Evolutionary conservation across 371 early-diverging fungal species (phyloP).

Genomic region (Mortierella sp.): DNA sequence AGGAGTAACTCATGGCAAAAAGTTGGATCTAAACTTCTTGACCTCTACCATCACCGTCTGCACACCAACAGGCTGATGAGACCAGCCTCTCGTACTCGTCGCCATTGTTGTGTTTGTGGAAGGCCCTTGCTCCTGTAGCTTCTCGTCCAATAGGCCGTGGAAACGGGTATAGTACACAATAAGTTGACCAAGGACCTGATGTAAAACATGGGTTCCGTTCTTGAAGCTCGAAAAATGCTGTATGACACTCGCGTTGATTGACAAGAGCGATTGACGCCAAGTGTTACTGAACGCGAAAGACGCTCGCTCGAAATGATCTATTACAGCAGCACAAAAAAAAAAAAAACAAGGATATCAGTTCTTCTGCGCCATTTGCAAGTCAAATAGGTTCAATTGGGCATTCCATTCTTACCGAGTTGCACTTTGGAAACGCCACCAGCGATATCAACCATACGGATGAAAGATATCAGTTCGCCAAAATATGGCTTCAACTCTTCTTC

Average conservation of each 20-base stretch:
- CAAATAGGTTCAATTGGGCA: not conserved
- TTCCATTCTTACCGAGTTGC: constrained; percentile 33
- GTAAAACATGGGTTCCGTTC: constrained; percentile 88
- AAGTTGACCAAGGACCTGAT: constrained; percentile 85
- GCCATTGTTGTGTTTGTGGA: constrained; percentile 9
- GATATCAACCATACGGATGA: constrained; percentile 76
- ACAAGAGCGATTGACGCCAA: constrained; percentile 80
- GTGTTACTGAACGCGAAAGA: constrained; percentile 78
- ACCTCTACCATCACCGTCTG: constrained; percentile 95
- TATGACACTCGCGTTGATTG: constrained; percentile 83
- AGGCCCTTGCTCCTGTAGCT: constrained; percentile 32
- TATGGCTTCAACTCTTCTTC: constrained; percentile 85
- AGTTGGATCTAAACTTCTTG: constrained; percentile 84
- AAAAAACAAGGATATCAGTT: not conserved
- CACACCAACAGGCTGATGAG: constrained; percentile 84
- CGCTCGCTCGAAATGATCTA: constrained; percentile 68
- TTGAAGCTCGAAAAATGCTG: constrained; percentile 93
- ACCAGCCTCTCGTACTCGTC: constrained; percentile 48
- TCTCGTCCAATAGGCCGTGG: constrained; percentile 77
- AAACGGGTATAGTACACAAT: constrained; percentile 91
- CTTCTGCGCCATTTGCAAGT: too few species aligned
- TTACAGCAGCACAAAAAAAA: not conserved
- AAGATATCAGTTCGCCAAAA: constrained; percentile 80
- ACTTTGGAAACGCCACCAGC: constrained; percentile 52
- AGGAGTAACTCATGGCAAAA: constrained; percentile 54